Base-by-base conservation (phyloP, 2,329 filamentous ascomycete species). In the Dactylellina parvicollis region DNA sequence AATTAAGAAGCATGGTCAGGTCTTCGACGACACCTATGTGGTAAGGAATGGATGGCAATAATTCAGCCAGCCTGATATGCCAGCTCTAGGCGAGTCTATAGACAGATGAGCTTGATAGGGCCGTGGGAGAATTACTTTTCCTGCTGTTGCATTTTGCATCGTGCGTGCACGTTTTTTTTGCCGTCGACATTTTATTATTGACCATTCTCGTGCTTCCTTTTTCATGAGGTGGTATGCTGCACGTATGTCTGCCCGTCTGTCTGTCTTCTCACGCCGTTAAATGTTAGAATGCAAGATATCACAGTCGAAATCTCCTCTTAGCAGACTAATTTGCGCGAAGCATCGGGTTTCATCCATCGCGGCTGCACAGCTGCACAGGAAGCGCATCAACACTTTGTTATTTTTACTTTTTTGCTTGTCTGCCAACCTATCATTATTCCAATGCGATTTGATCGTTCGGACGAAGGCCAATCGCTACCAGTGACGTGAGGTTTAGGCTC, bases 241-340 rank as follows among this genome's bases (percentile, higher is more conserved):
- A 65, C 36, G 59, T 47, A 47, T 47, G 44, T 66, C 46, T 50
- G 20, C 44, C 40, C 60, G 46, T 50, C 30, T 32, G 30, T 5
- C 32, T 18, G 36, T 38, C 38, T 46, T 36, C 55, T 57, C 54
- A 66, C 52, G 69, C 69, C 69, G 59, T 73, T 73, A 66, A 61
- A 55, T 73, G 69, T 66, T 73, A 73, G 69, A 66, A 73, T 73
- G 69, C 60, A 73, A 54, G 60, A 55, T 72, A 73, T 66, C 60
- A 66, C 60, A 54, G 32, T 60, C 49, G 69, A 73, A 64, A 73
- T 73, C 69, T 66, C 69, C 69, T 61, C 60, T 49, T 65, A 73
- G 34, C 38, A 66, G 54, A 66, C 60, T 73, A 73, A 73, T 73
- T 73, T 73, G 69, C 61, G 60, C 32, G 56, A 59, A 73, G 69